phyloP scores from a whole-genome alignment of 192 early-diverging fungal genomes.

The Linnemannia schmuckeri region DNA sequence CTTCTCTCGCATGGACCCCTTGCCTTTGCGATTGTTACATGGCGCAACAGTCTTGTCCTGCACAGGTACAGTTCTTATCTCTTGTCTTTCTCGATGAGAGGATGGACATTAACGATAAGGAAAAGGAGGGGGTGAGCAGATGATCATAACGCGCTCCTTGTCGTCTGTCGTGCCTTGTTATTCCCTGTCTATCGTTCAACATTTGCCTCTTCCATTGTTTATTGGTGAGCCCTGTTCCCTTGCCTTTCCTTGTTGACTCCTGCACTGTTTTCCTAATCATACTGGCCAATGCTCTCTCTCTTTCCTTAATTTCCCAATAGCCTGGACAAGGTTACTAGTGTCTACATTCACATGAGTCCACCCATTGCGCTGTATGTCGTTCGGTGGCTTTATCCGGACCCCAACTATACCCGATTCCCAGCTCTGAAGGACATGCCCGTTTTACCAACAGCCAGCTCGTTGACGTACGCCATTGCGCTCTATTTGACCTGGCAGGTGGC shows the following conservation, averaged over 20 bases:
- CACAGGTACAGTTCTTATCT: conserved; percentile 20
- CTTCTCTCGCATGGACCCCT: conserved; percentile 73
- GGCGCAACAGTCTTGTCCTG: conserved; percentile 60
- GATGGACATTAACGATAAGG: too few species aligned
- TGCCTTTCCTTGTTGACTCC: neutral
- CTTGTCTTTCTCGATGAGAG: too few species aligned
- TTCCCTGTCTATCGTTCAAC: too few species aligned
- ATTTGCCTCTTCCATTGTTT: neutral
- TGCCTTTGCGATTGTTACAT: conserved; percentile 75
- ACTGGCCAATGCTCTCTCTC: neutral
- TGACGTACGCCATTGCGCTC: conserved; percentile 28
- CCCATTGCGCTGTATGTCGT: conserved; percentile 68
- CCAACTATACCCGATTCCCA: conserved; percentile 55
- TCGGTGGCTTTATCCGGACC: conserved; percentile 68
- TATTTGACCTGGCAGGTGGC: conserved; percentile 52
- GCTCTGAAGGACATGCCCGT: conserved; percentile 60
- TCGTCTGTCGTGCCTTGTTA: neutral
- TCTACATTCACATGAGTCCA: conserved; percentile 76
- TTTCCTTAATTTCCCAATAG: conserved; percentile 58
- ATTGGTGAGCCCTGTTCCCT: too few species aligned
- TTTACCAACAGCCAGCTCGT: conserved; percentile 28
- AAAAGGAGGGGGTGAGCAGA: neutral
- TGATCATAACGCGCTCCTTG: neutral
- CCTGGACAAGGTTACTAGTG: conserved; percentile 76
- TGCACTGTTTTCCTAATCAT: neutral